phyloP scores from a whole-genome alignment of 2,329 filamentous ascomycete genomes.

The Bipolaris bicolor region DNA sequence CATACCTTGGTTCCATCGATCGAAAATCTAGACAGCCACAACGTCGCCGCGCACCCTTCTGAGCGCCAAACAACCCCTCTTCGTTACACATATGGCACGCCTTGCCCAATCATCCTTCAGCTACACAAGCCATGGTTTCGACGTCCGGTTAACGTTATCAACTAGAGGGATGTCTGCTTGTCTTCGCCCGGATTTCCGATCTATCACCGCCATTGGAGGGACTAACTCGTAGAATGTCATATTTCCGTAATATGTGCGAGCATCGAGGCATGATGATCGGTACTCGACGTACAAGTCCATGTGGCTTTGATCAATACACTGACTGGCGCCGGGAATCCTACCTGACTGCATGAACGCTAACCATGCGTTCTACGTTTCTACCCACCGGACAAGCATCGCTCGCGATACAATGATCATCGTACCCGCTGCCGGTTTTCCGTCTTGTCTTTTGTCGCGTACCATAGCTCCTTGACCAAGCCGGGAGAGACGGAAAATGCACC shows the following conservation, averaged over 20 bases:
- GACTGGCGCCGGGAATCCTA: neutral
- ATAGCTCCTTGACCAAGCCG: neutral
- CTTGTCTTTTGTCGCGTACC: neutral
- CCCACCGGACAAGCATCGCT: neutral
- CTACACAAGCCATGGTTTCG: neutral
- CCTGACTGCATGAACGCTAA: neutral
- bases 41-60: neutral
- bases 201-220: constrained; percentile 11
- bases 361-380: neutral
- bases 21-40: neutral
- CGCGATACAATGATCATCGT: neutral
- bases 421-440: neutral
- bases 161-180: neutral
- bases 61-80: constrained; percentile 2
- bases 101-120: neutral
- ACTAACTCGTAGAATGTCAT: constrained; percentile 1
- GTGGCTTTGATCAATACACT: neutral
- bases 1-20: neutral
- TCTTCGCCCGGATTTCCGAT: constrained; percentile 3
- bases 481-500: neutral
- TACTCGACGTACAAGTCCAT: neutral
- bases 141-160: neutral
- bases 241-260: constrained; percentile 7
- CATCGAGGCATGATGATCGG: neutral
- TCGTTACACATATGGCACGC: neutral